phyloP scores from a whole-genome alignment of 2,329 filamentous ascomycete species.

The Pyrenochaeta sp. region DNA sequence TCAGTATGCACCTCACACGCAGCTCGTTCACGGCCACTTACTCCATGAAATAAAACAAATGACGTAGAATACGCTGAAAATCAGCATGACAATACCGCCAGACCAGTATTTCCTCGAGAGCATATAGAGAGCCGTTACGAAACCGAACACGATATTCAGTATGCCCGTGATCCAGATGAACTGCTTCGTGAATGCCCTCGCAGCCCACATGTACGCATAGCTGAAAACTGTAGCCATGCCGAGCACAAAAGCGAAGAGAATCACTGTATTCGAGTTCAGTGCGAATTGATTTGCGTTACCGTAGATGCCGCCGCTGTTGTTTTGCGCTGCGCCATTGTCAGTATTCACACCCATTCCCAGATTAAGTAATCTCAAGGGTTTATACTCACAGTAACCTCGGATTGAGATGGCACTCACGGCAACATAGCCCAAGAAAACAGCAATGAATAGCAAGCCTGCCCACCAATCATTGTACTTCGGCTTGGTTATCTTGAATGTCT shows the following conservation, averaged over 20 bases:
- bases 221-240: conserved; percentile 77
- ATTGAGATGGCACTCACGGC: conserved; percentile 80
- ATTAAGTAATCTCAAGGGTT: background rate
- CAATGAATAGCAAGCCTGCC: conserved; percentile 81
- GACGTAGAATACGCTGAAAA: conserved; percentile 82
- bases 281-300: conserved; percentile 70
- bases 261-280: conserved; percentile 83
- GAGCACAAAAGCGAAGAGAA: conserved; percentile 83
- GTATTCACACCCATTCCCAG: background rate
- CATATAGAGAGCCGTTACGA: conserved; percentile 90
- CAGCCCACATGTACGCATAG: conserved; percentile 77
- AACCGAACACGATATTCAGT: conserved; percentile 74
- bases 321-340: conserved; percentile 53
- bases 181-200: conserved; percentile 82
- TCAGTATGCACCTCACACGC: background rate
- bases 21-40: background rate
- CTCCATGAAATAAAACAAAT: conserved; percentile 86
- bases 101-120: conserved; percentile 78
- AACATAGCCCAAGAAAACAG: conserved; percentile 75
- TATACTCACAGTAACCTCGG: conserved; percentile 69
- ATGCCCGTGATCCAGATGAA: conserved; percentile 84
- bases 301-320: conserved; percentile 78
- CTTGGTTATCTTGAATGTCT: conserved; percentile 81
- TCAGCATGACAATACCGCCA: conserved; percentile 84
- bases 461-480: conserved; percentile 93